phyloP scores from a whole-genome alignment of 2,329 filamentous ascomycete species.

The Tolypocladium inflatum region DNA sequence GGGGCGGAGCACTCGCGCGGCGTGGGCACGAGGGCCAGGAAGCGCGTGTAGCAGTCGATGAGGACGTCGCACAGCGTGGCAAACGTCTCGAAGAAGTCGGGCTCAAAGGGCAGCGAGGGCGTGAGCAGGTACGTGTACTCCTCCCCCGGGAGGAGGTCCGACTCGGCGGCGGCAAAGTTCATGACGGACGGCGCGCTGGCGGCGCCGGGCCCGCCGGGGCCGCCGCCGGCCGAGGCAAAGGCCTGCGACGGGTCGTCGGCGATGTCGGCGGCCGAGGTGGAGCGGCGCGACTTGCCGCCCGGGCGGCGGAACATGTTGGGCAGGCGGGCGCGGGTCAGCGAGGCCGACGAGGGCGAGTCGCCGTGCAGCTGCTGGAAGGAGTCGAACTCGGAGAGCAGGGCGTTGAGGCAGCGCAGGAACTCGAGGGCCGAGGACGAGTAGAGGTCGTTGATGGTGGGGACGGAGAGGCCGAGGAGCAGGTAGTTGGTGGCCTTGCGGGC shows the following conservation, averaged over 20 bases:
- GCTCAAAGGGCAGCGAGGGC: conserved; percentile 88
- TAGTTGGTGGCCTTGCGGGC: conserved; percentile 89
- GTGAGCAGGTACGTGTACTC: conserved; percentile 85
- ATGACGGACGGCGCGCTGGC: conserved; percentile 33
- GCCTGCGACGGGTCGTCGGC: conserved; percentile 18
- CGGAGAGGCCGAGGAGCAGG: conserved; percentile 81
- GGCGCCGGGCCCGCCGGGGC: conserved; percentile 17
- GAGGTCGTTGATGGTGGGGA: conserved; percentile 83
- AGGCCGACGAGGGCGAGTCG: conserved; percentile 48
- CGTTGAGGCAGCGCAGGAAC: conserved; percentile 78
- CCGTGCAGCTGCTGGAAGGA: conserved; percentile 83
- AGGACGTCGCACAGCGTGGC: conserved; percentile 90
- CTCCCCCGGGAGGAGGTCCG: conserved; percentile 67
- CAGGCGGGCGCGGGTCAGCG: conserved; percentile 67
- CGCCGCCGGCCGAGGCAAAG: conserved; percentile 7
- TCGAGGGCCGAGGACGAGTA: conserved; percentile 72
- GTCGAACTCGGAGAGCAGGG: conserved; percentile 84
- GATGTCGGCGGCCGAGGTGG: conserved; percentile 37
- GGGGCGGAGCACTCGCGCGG: conserved; percentile 61
- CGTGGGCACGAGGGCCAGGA: conserved; percentile 65
- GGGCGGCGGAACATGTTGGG: conserved; percentile 74
- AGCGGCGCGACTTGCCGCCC: conserved; percentile 46
- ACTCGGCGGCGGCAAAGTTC: conserved; percentile 49
- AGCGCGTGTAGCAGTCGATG: conserved; percentile 80
- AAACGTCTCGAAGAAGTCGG: conserved; percentile 95